Conservation (phyloP, 768 basidiomycete genomes). For the Hericium coralloides region DNA sequence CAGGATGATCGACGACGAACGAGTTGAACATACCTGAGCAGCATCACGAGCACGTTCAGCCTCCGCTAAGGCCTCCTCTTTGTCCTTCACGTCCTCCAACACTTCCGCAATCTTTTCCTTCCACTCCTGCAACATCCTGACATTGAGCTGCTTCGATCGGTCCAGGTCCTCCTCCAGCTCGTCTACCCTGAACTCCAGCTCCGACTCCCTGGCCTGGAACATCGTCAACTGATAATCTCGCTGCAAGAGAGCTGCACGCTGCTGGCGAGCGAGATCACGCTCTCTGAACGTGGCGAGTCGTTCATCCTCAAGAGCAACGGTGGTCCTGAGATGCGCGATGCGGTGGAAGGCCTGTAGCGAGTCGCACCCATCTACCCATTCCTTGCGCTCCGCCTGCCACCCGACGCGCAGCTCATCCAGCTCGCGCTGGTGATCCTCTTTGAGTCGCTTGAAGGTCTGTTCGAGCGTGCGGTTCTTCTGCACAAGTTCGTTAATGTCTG, state of each 20-base stretch:
- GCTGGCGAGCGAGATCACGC: constrained; percentile 43
- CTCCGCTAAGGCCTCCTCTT: constrained; percentile 25
- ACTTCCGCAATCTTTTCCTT: constrained; percentile 35
- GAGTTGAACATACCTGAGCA: constrained; percentile 17
- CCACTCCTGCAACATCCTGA: constrained; percentile 30
- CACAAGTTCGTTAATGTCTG: constrained; percentile 68
- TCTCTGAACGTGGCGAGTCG: constrained; percentile 41
- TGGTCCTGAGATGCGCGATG: constrained; percentile 52
- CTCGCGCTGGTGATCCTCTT: constrained; percentile 32
- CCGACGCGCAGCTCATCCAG: constrained; percentile 36
- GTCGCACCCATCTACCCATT: constrained; percentile 58
- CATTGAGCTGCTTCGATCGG: constrained; percentile 1
- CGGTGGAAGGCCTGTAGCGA: constrained; percentile 54
- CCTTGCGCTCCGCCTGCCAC: constrained; percentile 42
- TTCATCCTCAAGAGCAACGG: constrained; percentile 45
- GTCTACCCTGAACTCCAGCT: constrained; percentile 44
- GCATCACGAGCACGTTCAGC: constrained; percentile 17
- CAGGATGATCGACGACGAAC: constrained; percentile 13
- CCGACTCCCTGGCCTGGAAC: constrained; percentile 55
- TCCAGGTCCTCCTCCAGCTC: constrained; percentile 43
- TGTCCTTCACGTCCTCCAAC: constrained; percentile 35
- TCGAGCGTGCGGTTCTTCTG: constrained; percentile 59
- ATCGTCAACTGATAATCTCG: constrained; percentile 60
- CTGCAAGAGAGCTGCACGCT: constrained; percentile 51
- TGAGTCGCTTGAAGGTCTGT: constrained; percentile 38